A percentile compares a stretch with the other conserved stretches of the same genome.
Conservation (phyloP, 305 asterid species). For the Fraxinus xanthoxyloides region DNA sequence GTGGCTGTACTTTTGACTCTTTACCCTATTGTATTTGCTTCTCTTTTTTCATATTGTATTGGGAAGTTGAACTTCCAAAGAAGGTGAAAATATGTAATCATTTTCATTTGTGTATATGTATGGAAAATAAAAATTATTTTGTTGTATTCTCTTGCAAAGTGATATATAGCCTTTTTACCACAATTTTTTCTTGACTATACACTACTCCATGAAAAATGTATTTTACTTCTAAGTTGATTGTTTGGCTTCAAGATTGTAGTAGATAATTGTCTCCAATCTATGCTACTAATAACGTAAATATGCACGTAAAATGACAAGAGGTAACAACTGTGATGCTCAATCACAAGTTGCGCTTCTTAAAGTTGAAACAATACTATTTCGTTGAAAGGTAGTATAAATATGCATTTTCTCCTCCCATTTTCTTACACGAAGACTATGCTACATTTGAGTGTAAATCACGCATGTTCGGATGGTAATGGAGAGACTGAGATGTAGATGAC, state of each 20-base stretch:
- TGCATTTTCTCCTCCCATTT: background rate
- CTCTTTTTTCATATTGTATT: background rate
- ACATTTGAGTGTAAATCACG: background rate
- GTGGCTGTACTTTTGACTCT: background rate
- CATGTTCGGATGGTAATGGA: background rate
- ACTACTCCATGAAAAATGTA: background rate
- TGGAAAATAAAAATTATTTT: background rate
- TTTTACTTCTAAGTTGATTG: background rate
- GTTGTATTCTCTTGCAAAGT: background rate
- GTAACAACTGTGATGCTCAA: background rate
- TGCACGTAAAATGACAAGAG: background rate
- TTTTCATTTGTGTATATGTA: background rate
- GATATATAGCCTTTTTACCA: background rate
- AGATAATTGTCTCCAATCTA: background rate
- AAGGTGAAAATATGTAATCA: background rate
- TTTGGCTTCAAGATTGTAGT: background rate
- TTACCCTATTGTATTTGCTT: background rate
- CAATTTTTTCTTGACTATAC: background rate
- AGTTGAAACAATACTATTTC: background rate
- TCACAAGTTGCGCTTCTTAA: background rate
- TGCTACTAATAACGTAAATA: background rate
- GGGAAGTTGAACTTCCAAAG: slow-evolving; percentile 7
- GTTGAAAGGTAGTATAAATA: background rate
- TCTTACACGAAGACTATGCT: background rate
- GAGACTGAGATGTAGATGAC: background rate